phyloP scores from a whole-genome alignment of 768 basidiomycete genomes.

The Phaeotremella fagi region DNA sequence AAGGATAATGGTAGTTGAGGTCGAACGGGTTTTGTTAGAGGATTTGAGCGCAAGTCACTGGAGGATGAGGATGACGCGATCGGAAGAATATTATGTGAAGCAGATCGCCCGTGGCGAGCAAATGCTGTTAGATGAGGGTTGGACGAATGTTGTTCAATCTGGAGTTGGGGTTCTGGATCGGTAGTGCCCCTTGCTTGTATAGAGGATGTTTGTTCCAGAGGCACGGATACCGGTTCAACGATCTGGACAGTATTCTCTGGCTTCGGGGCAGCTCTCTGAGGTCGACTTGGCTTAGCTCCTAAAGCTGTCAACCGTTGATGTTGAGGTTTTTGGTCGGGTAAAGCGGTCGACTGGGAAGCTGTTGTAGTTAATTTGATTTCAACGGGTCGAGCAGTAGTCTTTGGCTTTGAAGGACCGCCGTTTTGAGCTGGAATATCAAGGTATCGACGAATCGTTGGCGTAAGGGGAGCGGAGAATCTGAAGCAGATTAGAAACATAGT shows the following conservation, averaged over 20 bases:
- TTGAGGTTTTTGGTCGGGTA: slow-evolving; percentile 3
- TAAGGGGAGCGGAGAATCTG: slow-evolving; percentile 51
- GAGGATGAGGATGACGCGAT: background rate
- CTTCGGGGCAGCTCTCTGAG: background rate
- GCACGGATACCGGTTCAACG: background rate
- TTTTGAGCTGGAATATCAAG: slow-evolving; percentile 40
- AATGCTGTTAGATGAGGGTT: background rate
- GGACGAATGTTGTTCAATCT: background rate
- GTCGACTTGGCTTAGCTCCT: slow-evolving; percentile 6
- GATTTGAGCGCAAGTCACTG: background rate
- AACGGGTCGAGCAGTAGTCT: background rate
- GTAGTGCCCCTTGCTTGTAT: background rate
- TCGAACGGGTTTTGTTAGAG: slow-evolving; percentile 8
- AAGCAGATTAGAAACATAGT: background rate
- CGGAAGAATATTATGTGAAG: slow-evolving; percentile 25
- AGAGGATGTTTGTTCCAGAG: slow-evolving; percentile 1
- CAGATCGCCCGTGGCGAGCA: slow-evolving; percentile 18
- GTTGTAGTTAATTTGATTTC: slow-evolving; percentile 4
- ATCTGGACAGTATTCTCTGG: background rate
- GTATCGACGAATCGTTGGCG: slow-evolving; percentile 49
- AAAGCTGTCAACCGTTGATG: slow-evolving; percentile 13
- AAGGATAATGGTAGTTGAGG: slow-evolving; percentile 12
- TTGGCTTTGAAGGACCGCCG: slow-evolving; percentile 18
- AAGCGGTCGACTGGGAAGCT: slow-evolving; percentile 2
- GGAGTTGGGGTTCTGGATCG: too few species aligned